Percentiles rank a stretch among this genome's conserved stretches.
Evolutionary conservation across 2,329 filamentous ascomycete species (phyloP).

Genomic region (Ilyonectria sp.): DNA sequence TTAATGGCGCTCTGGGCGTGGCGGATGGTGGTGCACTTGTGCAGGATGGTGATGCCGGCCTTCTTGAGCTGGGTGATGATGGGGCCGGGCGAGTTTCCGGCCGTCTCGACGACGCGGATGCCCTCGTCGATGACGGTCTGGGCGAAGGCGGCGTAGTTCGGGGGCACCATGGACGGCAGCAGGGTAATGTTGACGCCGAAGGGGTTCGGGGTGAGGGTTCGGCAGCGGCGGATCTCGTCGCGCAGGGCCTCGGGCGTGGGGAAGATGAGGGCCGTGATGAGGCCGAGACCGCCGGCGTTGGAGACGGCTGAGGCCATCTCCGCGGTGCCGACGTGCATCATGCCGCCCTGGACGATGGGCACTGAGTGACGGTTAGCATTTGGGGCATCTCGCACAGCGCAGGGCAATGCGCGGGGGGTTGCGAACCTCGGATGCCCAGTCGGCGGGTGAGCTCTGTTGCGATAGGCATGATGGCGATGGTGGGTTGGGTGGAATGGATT

Average conservation of each 20-base stretch:
- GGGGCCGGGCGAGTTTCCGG: conserved; percentile 89
- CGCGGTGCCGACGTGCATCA: conserved; percentile 89
- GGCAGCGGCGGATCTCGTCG: conserved; percentile 91
- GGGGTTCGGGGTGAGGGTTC: conserved; percentile 81
- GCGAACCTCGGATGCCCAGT: conserved; percentile 68
- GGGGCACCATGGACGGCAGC: conserved; percentile 89
- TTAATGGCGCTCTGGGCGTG: conserved; percentile 94
- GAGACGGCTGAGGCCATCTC: conserved; percentile 83
- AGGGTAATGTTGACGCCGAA: conserved; percentile 98
- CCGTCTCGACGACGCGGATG: conserved; percentile 91
- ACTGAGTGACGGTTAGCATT: conserved; percentile 62
- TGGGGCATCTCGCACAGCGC: neutral
- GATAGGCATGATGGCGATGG: conserved; percentile 65
- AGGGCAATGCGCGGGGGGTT: neutral
- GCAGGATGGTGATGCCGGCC: conserved; percentile 83
- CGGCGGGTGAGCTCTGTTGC: conserved; percentile 71
- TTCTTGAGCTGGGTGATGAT: conserved; percentile 92
- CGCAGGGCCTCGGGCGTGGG: conserved; percentile 92
- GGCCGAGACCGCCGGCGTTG: conserved; percentile 86
- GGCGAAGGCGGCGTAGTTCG: conserved; percentile 93
- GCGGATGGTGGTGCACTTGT: conserved; percentile 98
- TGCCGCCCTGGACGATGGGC: conserved; percentile 87
- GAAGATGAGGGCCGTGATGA: conserved; percentile 92
- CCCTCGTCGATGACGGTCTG: conserved; percentile 95
- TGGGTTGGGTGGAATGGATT: neutral